A percentile compares a stretch with the other conserved stretches of the same genome.
Evolutionary conservation across 1,284 basidiomycete species (phyloP).

Genomic region (Afroboletus lepidellus): DNA sequence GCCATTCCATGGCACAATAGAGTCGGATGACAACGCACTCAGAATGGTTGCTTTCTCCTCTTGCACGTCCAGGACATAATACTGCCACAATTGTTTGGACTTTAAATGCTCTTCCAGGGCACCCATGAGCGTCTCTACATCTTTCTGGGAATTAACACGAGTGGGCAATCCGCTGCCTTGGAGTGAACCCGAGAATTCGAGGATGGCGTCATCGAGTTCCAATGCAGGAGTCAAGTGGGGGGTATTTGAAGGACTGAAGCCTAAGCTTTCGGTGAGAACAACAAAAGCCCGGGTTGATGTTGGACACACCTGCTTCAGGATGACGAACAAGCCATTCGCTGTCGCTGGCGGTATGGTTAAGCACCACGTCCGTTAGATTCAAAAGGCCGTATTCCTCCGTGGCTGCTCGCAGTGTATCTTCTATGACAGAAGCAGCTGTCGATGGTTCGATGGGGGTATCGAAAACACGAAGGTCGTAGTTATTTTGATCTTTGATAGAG

Average conservation of each 20-base stretch:
- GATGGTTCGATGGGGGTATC: constrained; percentile 45
- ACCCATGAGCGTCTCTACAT: constrained; percentile 64
- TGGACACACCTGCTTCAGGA: constrained; percentile 79
- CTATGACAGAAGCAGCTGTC: constrained; percentile 55
- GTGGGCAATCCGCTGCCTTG: constrained; percentile 70
- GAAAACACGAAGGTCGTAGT: constrained; percentile 78
- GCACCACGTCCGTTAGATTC: constrained; percentile 88
- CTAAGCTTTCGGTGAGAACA: constrained; percentile 41
- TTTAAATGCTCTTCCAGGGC: constrained; percentile 66
- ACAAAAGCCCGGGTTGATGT: not conserved
- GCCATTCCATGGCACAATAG: constrained; percentile 55
- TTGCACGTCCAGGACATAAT: constrained; percentile 80
- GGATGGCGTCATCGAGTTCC: constrained; percentile 82
- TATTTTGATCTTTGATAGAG: constrained; percentile 83
- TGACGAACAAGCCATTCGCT: constrained; percentile 89
- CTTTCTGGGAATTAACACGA: constrained; percentile 57
- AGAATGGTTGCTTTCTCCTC: constrained; percentile 57
- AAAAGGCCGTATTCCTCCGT: constrained; percentile 84
- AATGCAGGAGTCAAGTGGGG: constrained; percentile 88
- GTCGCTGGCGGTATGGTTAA: constrained; percentile 94
- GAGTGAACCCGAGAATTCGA: constrained; percentile 75
- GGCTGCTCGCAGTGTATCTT: constrained; percentile 66
- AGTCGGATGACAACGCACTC: constrained; percentile 45
- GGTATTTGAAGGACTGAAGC: constrained; percentile 84
- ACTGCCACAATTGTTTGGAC: constrained; percentile 81